phyloP scores from a whole-genome alignment of 2,329 filamentous ascomycete genomes.

The Daldinia eschscholtzii region DNA sequence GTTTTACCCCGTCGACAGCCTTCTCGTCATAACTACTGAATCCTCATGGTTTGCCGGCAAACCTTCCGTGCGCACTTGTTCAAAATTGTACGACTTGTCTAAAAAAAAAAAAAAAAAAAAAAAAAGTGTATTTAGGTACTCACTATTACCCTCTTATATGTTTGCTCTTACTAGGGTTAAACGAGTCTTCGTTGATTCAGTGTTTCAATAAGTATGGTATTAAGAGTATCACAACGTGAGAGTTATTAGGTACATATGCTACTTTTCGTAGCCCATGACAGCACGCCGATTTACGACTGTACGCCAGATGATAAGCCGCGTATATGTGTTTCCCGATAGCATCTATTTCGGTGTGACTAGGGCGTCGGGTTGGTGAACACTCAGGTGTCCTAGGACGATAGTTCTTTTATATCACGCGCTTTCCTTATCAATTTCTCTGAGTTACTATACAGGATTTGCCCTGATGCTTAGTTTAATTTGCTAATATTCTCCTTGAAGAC shows the following conservation, averaged over 20 bases:
- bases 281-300: background rate
- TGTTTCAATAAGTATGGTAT: background rate
- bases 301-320: background rate
- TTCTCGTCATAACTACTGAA: background rate
- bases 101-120: no score
- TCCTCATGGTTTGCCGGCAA: background rate
- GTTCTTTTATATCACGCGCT: background rate
- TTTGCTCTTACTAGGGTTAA: background rate
- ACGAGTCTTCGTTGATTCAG: background rate
- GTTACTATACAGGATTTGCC: background rate
- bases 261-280: background rate
- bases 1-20: background rate
- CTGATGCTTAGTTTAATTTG: background rate
- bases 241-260: background rate
- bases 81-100: background rate
- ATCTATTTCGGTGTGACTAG: background rate
- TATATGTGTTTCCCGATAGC: background rate
- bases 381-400: background rate
- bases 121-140: background rate
- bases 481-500: background rate
- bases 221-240: background rate
- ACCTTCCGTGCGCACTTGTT: background rate
- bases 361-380: background rate
- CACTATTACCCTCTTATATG: background rate
- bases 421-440: background rate